Conservation (phyloP, 108 stramenopile genomes). For the Skeletonema marinoi region DNA sequence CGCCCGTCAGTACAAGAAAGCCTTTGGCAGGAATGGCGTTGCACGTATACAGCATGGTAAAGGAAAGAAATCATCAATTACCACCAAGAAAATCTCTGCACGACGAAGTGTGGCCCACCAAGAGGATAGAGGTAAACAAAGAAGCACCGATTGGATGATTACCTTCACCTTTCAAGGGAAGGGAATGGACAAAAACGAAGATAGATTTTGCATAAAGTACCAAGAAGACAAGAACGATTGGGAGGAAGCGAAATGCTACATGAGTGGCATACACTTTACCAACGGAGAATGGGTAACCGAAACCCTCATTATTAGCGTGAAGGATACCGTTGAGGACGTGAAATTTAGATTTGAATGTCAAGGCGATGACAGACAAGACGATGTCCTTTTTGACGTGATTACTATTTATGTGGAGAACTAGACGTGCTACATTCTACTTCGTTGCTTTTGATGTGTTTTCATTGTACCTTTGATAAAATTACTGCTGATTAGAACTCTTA, state of each 20-base stretch:
- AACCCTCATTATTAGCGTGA: not conserved
- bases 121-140: not conserved
- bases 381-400: not conserved
- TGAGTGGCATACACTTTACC: constrained; percentile 13
- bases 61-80: constrained; percentile 13
- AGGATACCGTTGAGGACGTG: constrained; percentile 1
- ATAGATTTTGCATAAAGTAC: constrained; percentile 41
- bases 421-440: not conserved
- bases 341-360: constrained; percentile 29
- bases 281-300: constrained; percentile 32
- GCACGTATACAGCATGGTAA: constrained; percentile 31
- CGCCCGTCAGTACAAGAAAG: not conserved
- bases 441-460: not conserved
- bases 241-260: constrained; percentile 27
- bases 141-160: constrained; percentile 15
- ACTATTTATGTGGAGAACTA: not conserved
- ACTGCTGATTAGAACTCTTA: not conserved
- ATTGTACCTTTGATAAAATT: not conserved
- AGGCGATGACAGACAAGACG: not conserved
- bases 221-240: constrained; percentile 11
- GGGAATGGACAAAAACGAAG: constrained; percentile 23
- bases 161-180: constrained; percentile 29
- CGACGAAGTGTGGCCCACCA: too few species aligned
- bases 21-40: constrained; percentile 5
- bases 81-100: not conserved